phyloP scores from a whole-genome alignment of 2,329 filamentous ascomycete genomes.

The Diaporthe amygdali region DNA sequence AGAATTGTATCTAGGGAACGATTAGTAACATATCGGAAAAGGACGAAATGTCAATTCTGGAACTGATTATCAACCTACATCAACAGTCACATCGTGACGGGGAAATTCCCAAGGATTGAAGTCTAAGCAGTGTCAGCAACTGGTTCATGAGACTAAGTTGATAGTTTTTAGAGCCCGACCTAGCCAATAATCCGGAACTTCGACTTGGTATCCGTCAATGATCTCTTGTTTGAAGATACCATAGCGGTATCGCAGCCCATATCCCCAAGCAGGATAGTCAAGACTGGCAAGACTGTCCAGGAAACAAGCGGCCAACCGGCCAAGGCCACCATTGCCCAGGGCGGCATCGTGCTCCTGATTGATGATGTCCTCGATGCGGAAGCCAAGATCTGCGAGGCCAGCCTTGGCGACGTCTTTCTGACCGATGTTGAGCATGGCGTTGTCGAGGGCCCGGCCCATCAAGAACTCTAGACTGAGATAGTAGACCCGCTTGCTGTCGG shows the following conservation, averaged over 20 bases:
- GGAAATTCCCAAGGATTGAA: slow-evolving; percentile 99
- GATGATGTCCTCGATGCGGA: slow-evolving; percentile 96
- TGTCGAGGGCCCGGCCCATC: slow-evolving; percentile 96
- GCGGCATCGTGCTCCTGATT: slow-evolving; percentile 95
- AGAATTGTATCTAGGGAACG: slow-evolving; percentile 79
- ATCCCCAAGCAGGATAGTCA: slow-evolving; percentile 97
- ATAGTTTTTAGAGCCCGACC: neutral
- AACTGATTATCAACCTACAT: slow-evolving; percentile 54
- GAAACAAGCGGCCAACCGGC: slow-evolving; percentile 94
- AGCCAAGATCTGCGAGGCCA: slow-evolving; percentile 87
- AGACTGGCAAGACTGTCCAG: slow-evolving; percentile 93
- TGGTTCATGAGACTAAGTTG: neutral
- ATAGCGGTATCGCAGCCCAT: slow-evolving; percentile 93
- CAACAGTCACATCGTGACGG: slow-evolving; percentile 91
- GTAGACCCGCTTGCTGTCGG: slow-evolving; percentile 92
- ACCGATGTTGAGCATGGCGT: slow-evolving; percentile 96
- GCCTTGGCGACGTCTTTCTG: slow-evolving; percentile 85
- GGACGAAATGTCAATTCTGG: neutral
- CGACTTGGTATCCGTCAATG: slow-evolving; percentile 95
- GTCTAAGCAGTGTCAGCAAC: slow-evolving; percentile 50
- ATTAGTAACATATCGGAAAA: neutral
- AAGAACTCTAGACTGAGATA: slow-evolving; percentile 97
- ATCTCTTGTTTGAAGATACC: slow-evolving; percentile 99
- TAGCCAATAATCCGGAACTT: slow-evolving; percentile 98
- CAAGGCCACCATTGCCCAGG: slow-evolving; percentile 93